Conservation (phyloP, 202 grass and related monocot species). For the Hordeum pubiflorum region DNA sequence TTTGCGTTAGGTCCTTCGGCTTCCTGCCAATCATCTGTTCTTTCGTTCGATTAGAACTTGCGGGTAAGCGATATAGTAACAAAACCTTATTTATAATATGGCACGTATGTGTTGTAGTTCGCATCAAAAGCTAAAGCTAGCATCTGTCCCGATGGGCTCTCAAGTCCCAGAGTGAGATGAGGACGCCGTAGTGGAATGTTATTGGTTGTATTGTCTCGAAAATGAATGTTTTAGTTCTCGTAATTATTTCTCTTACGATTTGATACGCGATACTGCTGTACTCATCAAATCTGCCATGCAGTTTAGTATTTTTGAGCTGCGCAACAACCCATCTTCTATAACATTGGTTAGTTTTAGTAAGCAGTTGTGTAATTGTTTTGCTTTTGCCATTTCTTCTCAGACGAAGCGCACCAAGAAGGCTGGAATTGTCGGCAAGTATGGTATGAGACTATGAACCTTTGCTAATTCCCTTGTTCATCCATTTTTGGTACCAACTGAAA, state of each 20-base stretch:
- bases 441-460: slow-evolving; percentile 15
- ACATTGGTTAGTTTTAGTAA: background rate
- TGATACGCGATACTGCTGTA: background rate
- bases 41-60: background rate
- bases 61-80: background rate
- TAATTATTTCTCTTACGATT: background rate
- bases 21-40: background rate
- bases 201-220: background rate
- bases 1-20: background rate
- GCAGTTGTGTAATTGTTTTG: background rate
- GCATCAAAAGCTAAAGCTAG: background rate
- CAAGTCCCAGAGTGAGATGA: background rate
- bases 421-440: slow-evolving; percentile 82
- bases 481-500: background rate
- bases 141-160: background rate
- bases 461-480: background rate
- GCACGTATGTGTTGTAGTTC: background rate
- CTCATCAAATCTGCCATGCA: background rate
- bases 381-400: slow-evolving; percentile 29
- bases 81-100: background rate
- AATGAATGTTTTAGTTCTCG: background rate
- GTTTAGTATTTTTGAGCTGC: background rate
- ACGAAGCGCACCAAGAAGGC: slow-evolving; percentile 89
- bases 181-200: background rate
- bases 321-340: background rate